phyloP scores from a whole-genome alignment of 2,329 filamentous ascomycete species.

The Pseudocercospora vitis region DNA sequence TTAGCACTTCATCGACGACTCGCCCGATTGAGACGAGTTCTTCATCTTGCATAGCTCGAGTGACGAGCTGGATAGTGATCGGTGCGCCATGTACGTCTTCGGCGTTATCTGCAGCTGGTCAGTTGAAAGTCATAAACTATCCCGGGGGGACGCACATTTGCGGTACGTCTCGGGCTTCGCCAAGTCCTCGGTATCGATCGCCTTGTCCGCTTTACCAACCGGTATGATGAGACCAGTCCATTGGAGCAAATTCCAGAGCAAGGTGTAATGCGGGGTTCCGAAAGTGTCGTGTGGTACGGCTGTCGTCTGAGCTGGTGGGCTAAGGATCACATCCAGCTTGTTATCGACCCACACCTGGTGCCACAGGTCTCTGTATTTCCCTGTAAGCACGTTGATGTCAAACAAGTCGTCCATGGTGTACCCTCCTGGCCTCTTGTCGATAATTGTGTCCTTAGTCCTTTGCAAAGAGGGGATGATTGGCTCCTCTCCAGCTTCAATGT shows the following conservation, averaged over 20 bases:
- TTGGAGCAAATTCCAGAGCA: slow-evolving; percentile 47
- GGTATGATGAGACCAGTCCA: slow-evolving; percentile 20
- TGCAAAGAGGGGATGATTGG: slow-evolving; percentile 46
- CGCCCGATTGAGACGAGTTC: slow-evolving; percentile 17
- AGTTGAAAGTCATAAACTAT: not conserved
- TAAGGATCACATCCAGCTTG: slow-evolving; percentile 53
- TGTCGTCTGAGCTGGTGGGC: slow-evolving; percentile 51
- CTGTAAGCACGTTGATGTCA: slow-evolving; percentile 44
- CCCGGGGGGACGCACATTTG: not conserved
- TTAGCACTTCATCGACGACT: slow-evolving; percentile 16
- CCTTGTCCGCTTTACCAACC: slow-evolving; percentile 16
- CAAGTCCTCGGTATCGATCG: slow-evolving; percentile 17
- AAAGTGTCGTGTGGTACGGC: slow-evolving; percentile 56
- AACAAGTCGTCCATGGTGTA: slow-evolving; percentile 43
- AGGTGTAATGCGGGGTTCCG: slow-evolving; percentile 49
- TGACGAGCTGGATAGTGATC: slow-evolving; percentile 20
- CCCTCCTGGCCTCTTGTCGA: slow-evolving; percentile 36
- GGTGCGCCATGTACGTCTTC: slow-evolving; percentile 22
- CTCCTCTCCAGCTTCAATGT: slow-evolving; percentile 45
- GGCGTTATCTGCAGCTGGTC: slow-evolving; percentile 9
- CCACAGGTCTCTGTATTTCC: slow-evolving; percentile 42
- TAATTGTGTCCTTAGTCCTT: slow-evolving; percentile 33
- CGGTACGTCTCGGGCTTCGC: slow-evolving; percentile 6
- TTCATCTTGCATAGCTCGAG: slow-evolving; percentile 20
- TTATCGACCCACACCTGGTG: slow-evolving; percentile 45